Base-by-base conservation (phyloP, 108 stramenopile species). In the Nitzschia sp. region DNA sequence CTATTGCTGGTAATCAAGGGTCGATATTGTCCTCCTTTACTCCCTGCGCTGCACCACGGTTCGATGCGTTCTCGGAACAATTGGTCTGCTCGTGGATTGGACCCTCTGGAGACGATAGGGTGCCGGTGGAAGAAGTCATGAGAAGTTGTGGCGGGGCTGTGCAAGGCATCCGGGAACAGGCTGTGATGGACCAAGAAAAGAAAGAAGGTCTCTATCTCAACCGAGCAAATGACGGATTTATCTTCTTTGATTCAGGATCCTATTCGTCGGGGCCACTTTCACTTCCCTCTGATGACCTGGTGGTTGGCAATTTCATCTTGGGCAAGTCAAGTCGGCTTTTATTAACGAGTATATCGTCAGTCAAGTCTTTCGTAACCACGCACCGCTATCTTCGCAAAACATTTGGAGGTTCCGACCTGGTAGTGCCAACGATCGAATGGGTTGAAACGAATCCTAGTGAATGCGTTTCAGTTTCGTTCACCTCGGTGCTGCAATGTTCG, bases 91-190 rank as follows among this genome's bases (percentile, higher is more conserved):
- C 62, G 2, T 87, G 83, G 83, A 59, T 46, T 0, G 17, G 51
- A 11, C n/a, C 53, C 19, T 3, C n/a, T 5, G 35, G 29, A 35
- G 17, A 30, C 9, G 59, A 48, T 32, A 54, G 13, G 13, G 38
- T 42, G 13, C 11, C 54, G 0, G 85, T 86, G 6, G 82, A 84
- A 63, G 89, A 90, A 70, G 89, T 90, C 9, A 90, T 90, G 89
- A 63, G 89, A 56, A 75, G 75, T 2, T 90, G 89, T 62, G 89
- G 89, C 23, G 89, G 89, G 31, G 89, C 89, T 34, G 80, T 90
- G 1, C 89, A 90, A 65, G 89, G 89, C 2, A 76, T 90, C 21
- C 71, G 82, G 48, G 88, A 88, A 28, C 49, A 28, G 45, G 42
- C 29, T 19, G 6, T 42, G 31, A 13, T 9, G 13, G 13, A 42